Percentiles rank a stretch among this genome's conserved stretches.
These are phyloP conservation scores for Penicillium sp. DNA, from an alignment of 2,329 filamentous ascomycete species.

Conservation along the genomic window DNA sequence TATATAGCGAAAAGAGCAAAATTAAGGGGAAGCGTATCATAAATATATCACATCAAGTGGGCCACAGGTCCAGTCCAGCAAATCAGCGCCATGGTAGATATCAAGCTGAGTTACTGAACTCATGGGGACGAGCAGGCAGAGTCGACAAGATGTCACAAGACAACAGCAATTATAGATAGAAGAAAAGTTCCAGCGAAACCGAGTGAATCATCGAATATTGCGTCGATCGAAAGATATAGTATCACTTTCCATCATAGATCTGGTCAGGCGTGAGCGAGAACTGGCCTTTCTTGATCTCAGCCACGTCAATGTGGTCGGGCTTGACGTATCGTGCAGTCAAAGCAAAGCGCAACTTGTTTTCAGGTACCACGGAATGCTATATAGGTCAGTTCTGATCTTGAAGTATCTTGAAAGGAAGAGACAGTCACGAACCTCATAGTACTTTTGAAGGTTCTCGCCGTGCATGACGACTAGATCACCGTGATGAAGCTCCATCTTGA, in stretches of 20 bases:
- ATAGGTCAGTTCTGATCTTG: slow-evolving; percentile 2
- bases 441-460: slow-evolving; percentile 54
- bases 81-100: neutral
- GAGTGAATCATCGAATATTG: neutral
- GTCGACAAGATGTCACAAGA: neutral
- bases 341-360: slow-evolving; percentile 37
- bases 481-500: slow-evolving; percentile 53
- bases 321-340: slow-evolving; percentile 39
- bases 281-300: slow-evolving; percentile 29
- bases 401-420: neutral
- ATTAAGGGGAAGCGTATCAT: neutral
- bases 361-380: slow-evolving; percentile 34
- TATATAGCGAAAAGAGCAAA: slow-evolving; percentile 6
- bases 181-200: neutral
- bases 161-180: neutral
- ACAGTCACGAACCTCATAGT: slow-evolving; percentile 47
- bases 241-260: slow-evolving; percentile 33
- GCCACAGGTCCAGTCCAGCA: neutral
- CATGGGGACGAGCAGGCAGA: neutral
- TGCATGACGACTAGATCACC: slow-evolving; percentile 61
- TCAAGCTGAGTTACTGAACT: neutral
- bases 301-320: slow-evolving; percentile 19
- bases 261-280: slow-evolving; percentile 28
- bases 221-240: neutral
- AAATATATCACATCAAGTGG: neutral